Evolutionary conservation across 164 flowering plant genomes (phyloP).

Genomic region (Chimonanthus salicifolius): DNA sequence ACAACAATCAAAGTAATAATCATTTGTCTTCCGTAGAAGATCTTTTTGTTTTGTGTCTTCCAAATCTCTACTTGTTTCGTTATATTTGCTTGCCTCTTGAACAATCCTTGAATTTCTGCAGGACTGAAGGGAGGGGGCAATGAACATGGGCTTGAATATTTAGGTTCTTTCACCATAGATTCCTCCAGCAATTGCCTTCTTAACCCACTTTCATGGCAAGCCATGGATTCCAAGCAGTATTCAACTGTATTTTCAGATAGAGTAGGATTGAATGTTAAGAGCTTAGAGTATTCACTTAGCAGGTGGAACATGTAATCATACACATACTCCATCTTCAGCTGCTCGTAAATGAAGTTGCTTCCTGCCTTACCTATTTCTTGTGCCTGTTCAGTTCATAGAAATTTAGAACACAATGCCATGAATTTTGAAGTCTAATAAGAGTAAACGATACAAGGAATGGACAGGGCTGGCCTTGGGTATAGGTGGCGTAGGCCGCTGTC

Average conservation of each 20-base stretch:
- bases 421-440: too few relatives aligned
- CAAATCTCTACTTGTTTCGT: constrained; percentile 34
- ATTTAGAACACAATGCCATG: background rate
- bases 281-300: constrained; percentile 45
- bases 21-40: too few relatives aligned
- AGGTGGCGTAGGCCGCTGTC: too few relatives aligned
- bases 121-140: constrained; percentile 40
- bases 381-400: constrained; percentile 26
- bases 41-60: constrained; percentile 16
- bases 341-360: constrained; percentile 39
- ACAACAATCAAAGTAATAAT: too few relatives aligned
- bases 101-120: constrained; percentile 14
- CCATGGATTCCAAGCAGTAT: constrained; percentile 42
- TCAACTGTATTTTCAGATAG: constrained; percentile 34
- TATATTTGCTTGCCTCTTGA: constrained; percentile 18
- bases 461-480: too few relatives aligned
- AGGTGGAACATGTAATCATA: constrained; percentile 14
- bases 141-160: constrained; percentile 35
- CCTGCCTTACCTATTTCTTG: constrained; percentile 42
- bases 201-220: constrained; percentile 28
- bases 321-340: constrained; percentile 47
- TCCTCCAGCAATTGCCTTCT: constrained; percentile 35
- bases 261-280: constrained; percentile 44
- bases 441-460: too few relatives aligned
- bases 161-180: constrained; percentile 39